These are phyloP conservation scores for Pisolithus microcarpus DNA, from an alignment of 768 basidiomycete species.

Conservation along the genomic window DNA sequence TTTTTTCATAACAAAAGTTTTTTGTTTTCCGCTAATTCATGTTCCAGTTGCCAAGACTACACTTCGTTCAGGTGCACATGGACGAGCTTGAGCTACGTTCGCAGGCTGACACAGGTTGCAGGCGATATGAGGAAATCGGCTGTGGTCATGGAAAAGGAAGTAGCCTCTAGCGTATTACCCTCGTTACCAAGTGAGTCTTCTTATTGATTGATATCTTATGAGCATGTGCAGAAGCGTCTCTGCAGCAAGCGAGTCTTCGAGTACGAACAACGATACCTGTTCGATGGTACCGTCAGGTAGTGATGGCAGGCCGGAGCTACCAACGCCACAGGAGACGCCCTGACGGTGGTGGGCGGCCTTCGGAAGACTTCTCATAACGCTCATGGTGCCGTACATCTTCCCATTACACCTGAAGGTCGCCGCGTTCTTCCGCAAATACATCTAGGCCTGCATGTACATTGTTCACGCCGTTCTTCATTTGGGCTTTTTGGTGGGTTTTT, in stretches of 20 bases:
- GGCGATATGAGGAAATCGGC: background rate
- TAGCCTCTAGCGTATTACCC: background rate
- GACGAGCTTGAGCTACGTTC: background rate
- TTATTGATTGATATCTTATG: background rate
- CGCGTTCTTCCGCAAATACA: slow-evolving; percentile 39
- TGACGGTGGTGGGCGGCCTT: slow-evolving; percentile 48
- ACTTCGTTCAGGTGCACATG: background rate
- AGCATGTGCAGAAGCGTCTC: slow-evolving; percentile 2
- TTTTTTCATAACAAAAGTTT: background rate
- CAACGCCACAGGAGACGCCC: slow-evolving; percentile 12
- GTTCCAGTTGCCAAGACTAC: background rate
- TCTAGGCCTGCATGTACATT: slow-evolving; percentile 17
- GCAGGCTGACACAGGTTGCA: background rate
- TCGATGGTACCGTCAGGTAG: background rate
- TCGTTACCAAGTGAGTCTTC: background rate
- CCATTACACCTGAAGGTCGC: slow-evolving; percentile 42
- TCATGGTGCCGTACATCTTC: slow-evolving; percentile 30
- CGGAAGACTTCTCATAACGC: slow-evolving; percentile 36
- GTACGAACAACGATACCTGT: slow-evolving; percentile 10
- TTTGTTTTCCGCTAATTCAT: background rate
- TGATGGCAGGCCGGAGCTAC: background rate
- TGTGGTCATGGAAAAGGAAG: background rate
- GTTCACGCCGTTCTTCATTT: slow-evolving; percentile 14
- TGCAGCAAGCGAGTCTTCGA: background rate
- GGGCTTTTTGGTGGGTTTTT: slow-evolving; percentile 11